A percentile compares a stretch with the other conserved stretches of the same genome.
These are phyloP conservation scores for Lachnellula hyalina DNA, from an alignment of 2,329 filamentous ascomycete genomes.

Conservation along the genomic window DNA sequence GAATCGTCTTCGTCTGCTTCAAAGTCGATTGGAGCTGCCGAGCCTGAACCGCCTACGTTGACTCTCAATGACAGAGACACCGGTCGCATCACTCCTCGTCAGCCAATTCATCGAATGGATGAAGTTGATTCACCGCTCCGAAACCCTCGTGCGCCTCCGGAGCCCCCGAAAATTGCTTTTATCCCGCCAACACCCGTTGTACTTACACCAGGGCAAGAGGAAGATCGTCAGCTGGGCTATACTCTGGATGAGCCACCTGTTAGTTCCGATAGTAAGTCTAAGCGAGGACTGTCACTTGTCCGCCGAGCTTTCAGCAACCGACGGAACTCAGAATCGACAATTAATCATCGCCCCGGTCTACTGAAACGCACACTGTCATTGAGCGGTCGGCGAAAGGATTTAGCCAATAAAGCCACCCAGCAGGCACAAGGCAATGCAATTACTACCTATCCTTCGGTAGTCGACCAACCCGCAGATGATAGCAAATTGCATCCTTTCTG, in stretches of 20 bases:
- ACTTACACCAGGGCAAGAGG: slow-evolving; percentile 49
- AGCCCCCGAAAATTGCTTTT: slow-evolving; percentile 53
- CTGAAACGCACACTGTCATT: slow-evolving; percentile 39
- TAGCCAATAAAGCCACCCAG: slow-evolving; percentile 21
- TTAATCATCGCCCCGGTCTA: slow-evolving; percentile 47
- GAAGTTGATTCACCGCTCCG: slow-evolving; percentile 57
- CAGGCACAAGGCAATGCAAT: slow-evolving; percentile 22
- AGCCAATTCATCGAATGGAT: slow-evolving; percentile 42
- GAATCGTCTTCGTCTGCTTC: slow-evolving; percentile 11
- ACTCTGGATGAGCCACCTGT: slow-evolving; percentile 37
- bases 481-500: slow-evolving; percentile 56
- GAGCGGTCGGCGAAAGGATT: slow-evolving; percentile 16
- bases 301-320: slow-evolving; percentile 48
- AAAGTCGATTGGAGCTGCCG: slow-evolving; percentile 12
- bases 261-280: slow-evolving; percentile 38
- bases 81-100: slow-evolving; percentile 47
- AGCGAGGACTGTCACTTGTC: slow-evolving; percentile 46
- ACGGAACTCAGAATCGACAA: slow-evolving; percentile 44
- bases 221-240: slow-evolving; percentile 47
- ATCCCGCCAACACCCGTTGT: slow-evolving; percentile 60
- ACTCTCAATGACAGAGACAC: slow-evolving; percentile 34
- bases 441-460: slow-evolving; percentile 37
- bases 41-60: slow-evolving; percentile 12
- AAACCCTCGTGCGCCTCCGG: slow-evolving; percentile 56
- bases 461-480: slow-evolving; percentile 46